A percentile compares a stretch with the other conserved stretches of the same genome.
These are phyloP conservation scores for Lolium perenne DNA, from an alignment of 176 grass and related monocot genomes.

Conservation along the genomic window DNA sequence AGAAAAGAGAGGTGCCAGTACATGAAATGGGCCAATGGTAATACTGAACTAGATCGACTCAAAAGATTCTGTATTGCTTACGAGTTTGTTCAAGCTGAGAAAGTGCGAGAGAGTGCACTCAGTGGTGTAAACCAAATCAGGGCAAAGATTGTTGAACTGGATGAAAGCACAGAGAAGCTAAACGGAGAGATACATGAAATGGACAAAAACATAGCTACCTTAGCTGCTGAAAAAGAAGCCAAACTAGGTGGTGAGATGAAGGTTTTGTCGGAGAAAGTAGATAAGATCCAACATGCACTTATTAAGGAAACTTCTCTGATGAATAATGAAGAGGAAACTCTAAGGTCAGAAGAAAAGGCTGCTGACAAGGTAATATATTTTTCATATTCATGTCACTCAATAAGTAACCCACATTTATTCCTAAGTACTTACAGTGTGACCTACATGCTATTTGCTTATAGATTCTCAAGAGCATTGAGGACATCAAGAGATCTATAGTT, in stretches of 20 bases:
- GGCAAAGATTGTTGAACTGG: slow-evolving; percentile 70
- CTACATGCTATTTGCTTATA: slow-evolving; percentile 36
- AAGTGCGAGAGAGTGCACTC: slow-evolving; percentile 58
- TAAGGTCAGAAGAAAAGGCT: slow-evolving; percentile 69
- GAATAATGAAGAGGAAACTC: slow-evolving; percentile 80
- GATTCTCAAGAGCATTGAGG: slow-evolving; percentile 81
- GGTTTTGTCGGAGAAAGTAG: slow-evolving; percentile 71
- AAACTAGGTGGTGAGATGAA: slow-evolving; percentile 78
- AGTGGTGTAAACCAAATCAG: slow-evolving; percentile 67
- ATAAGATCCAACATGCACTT: slow-evolving; percentile 71
- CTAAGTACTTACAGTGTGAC: slow-evolving; percentile 25
- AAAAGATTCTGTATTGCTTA: slow-evolving; percentile 91
- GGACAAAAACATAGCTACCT: slow-evolving; percentile 67
- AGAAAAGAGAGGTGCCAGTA: slow-evolving; percentile 92
- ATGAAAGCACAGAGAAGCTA: slow-evolving; percentile 64
- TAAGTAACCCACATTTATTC: slow-evolving; percentile 26
- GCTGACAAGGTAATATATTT: slow-evolving; percentile 63
- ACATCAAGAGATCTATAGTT: slow-evolving; percentile 72
- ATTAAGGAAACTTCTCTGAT: slow-evolving; percentile 95
- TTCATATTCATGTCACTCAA: slow-evolving; percentile 23
- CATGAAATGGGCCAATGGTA: slow-evolving; percentile 95
- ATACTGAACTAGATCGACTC: slow-evolving; percentile 77
- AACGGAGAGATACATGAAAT: slow-evolving; percentile 78
- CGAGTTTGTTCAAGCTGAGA: slow-evolving; percentile 89
- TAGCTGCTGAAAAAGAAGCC: slow-evolving; percentile 83